Base-by-base conservation (phyloP, 2,329 filamentous ascomycete species). In the Hirsutella rhossiliensis region DNA sequence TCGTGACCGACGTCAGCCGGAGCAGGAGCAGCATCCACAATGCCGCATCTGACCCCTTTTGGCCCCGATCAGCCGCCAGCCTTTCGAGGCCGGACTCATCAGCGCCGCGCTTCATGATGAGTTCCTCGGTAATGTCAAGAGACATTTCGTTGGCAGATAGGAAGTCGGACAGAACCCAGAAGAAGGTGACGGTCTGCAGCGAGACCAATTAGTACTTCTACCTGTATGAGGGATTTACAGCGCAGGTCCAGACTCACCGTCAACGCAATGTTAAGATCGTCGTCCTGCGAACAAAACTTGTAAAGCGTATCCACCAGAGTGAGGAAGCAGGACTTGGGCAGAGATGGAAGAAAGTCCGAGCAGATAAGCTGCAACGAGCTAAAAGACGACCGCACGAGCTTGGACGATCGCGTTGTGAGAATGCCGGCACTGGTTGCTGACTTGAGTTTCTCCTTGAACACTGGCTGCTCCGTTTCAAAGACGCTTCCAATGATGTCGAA, bases 161-260 rank as follows among this genome's bases (percentile, higher is more conserved):
- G 50, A 89, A 92, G 60, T 96, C 89, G 0, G 90, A 95, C 8
- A 96, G 76, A 43, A 90, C 89, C 87, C 89, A 96, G 61, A 95
- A 94, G 57, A 94, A 92, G 0, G 90, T 95, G 9, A 95, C 86
- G 1, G 89, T 92, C 78, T 87, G 32, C 19, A 31, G n/a, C 12
- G n/a, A 28, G 27, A 17, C 11, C 11, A 17, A 5, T 19, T 32
- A 12, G 27, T n/a, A 23, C 37, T 32, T 3, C 12, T 11, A 12
- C 23, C 7, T 18, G 19, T 18, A 19, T 7, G 8, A 19, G 18
- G 17, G 17, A 12, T 17, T 46, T 37, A 50, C 42, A 20, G 41
- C 23, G 23, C 23, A 7, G 12, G 5, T 13, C 12, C 11, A 1
- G 18, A 60, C 76, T 62, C 69, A 86, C 84, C 30, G 92, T 97